Evolutionary conservation across 805 yeast genomes (phyloP), one percentile per base, ranked within the genome.

Genomic region (Schwanniomyces pseudopolymorphus): DNA sequence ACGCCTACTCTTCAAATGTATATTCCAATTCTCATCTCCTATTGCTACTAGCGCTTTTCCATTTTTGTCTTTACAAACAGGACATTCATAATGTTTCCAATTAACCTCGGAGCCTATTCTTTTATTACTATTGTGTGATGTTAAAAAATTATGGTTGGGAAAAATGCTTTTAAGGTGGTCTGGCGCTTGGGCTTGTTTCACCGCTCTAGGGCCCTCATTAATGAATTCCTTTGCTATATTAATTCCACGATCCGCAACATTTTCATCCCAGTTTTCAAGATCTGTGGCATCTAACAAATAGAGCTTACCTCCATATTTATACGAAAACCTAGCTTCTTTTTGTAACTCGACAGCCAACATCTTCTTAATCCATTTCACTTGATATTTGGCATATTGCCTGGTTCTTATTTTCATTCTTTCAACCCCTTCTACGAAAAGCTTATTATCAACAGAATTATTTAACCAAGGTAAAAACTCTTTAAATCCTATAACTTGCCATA

Each of bases 401-500:
- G 99, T 94, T 36, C 85, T 74, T 0, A 80, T 67, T 60, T 92
- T 91, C 98, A 94, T 94, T 27, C 80, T 73, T 10, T 80, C 85
- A 2, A 84, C 68, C 8, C 92, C 81, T 3, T 66, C 70, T 3
- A 60, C 60, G 43, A 77, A 75, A 13, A 53, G 42, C 5, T 50
- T 51, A 8, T 31, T 21, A 38, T 36, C 50, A 44, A 56, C 55
- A 16, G 16, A 11, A 11, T 33, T 31, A 6, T 17, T 35, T 20
- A 81, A 55, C 86, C 87, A 89, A 1, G 95, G 92, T 31, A 88
- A 59, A 59, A 89, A 89, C 58, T 89, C 96, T 61, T 89, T 88
- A 66, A 88, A 94, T 1, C 98, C 98, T 57, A 92, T 88, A 1
- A 88, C 96, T 67, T 94, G 98, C 90, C 90, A 90, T 0, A 92